Base-by-base conservation (phyloP, 1,284 basidiomycete genomes). In the Testicularia cyperi region DNA sequence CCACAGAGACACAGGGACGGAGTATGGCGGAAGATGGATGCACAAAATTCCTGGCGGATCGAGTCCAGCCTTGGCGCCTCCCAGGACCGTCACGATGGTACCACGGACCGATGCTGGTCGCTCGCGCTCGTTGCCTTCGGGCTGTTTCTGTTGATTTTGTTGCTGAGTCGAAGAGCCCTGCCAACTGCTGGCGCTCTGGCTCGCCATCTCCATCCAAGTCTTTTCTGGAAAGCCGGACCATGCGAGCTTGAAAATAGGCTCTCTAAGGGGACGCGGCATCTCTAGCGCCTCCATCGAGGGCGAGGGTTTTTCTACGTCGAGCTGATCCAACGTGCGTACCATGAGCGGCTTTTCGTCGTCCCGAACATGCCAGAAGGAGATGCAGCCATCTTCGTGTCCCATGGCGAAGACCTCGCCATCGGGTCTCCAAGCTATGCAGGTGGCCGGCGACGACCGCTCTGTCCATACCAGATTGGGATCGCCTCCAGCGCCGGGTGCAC, bases 191-290 rank as follows among this genome's bases (percentile, higher is more conserved):
- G 64, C 60, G n/a, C 55, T 49, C 28, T 65, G 46, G 34, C 57
- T 53, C 1, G 66, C 66, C 45, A 53, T 47, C 18, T 57, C 49
- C 16, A 63, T 54, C 72, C 72, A 75, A 25, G 58, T 42, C 37
- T 68, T 60, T 19, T 55, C 58, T 1, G 70, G 64, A 23, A 74
- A 74, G 20, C 55, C 66, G 18, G 77, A 72, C 92, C 92, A 95
- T 0, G 86, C 80, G 5, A 95, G 80, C 75, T 90, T 91, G 81
- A 89, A 92, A 32, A 96, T 85, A 1, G 91, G 89, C 73, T 94
- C 90, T 13, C 55, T 58, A 3, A 48, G 49, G 2, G 46, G 55
- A 5, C 44, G 44, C 29, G 40, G 38, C 2, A 27, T 15, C 15
- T 64, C 48, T 31, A 56, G 26, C 8, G 46, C 24, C 13, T 37